Evolutionary conservation across 805 yeast genomes (phyloP), one percentile per base, ranked within the genome.

Genomic region (Sporopachydermia lactativora): DNA sequence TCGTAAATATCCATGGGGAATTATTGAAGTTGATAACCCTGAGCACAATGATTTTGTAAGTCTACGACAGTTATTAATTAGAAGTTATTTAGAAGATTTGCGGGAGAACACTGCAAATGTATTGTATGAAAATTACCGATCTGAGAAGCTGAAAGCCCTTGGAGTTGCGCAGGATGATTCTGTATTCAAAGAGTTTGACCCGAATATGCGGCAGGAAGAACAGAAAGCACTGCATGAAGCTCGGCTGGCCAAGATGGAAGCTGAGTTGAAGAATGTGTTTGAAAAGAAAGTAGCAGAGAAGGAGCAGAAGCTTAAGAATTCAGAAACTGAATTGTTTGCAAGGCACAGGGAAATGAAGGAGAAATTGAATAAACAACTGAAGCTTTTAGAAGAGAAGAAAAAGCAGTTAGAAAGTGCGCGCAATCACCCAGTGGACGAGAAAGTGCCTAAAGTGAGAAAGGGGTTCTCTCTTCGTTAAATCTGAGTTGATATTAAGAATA

Each of bases 331-430:
- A 62, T 73, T 92, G 56, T 89, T 89, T 59, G 74, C 92, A 35
- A 80, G 94, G 61, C 98, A 92, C 63, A 84, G 85, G 62, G 97
- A 92, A 61, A 88, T 89, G 89, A 89, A 89, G 64, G 96, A 89
- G 56, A 85, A 84, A 63, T 72, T 92, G 58, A 69, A 81, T 48
- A 81, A 81, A 60, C 96, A 89, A 63, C 75, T 89, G 49, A 81
- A 80, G 57, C 75, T 86, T 53, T 71, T 92, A 54, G 97, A 92
- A 61, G 96, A 86, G 49, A 85, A 84, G 65, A 88, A 86, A 64
- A 72, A 69, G 46, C 84, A 77, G 58, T 69, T 92, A 51, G 92
- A 82, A 59, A 64, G 61, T 44, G 42, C 47, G 4, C 51, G 50
- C 18, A 44, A 51, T 11, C 17, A 37, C 8, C 39, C 41, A 4